phyloP scores from a whole-genome alignment of 306 rosid genomes.

The Abrus pulchellus region DNA sequence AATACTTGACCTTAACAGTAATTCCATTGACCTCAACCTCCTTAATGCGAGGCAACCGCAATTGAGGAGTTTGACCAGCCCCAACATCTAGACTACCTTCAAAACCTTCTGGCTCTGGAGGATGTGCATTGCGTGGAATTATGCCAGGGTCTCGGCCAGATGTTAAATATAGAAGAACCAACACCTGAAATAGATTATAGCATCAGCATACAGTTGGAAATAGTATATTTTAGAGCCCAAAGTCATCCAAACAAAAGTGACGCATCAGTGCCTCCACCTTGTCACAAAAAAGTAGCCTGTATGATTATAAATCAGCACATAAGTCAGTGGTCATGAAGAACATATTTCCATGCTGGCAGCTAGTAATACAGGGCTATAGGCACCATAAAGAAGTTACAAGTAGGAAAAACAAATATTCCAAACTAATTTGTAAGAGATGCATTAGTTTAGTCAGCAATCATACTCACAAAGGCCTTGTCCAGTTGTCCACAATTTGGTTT shows the following conservation, averaged over 20 bases:
- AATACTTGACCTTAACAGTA: conserved; percentile 81
- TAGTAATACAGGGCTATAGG: neutral
- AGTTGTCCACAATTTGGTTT: neutral
- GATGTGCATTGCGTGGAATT: conserved; percentile 93
- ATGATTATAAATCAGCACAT: neutral
- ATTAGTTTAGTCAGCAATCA: neutral
- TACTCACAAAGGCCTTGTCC: neutral
- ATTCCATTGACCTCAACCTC: conserved; percentile 91
- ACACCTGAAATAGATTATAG: conserved; percentile 61
- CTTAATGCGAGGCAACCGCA: conserved; percentile 87
- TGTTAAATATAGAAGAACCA: conserved; percentile 82
- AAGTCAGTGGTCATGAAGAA: conserved; percentile 23
- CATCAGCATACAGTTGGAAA: conserved; percentile 29
- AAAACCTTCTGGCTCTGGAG: conserved; percentile 91
- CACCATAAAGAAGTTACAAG: neutral
- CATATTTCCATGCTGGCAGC: neutral
- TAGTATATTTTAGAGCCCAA: neutral
- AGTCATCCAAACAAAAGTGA: neutral
- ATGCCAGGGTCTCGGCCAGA: conserved; percentile 99
- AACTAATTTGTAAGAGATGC: neutral
- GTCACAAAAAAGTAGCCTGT: neutral
- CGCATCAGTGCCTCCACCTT: conserved; percentile 19
- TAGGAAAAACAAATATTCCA: neutral
- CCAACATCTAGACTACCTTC: conserved; percentile 81
- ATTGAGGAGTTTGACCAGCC: conserved; percentile 90